These are phyloP conservation scores for Aspergillus baeticus DNA, from an alignment of 495 filamentous ascomycete species.

Conservation along the genomic window DNA sequence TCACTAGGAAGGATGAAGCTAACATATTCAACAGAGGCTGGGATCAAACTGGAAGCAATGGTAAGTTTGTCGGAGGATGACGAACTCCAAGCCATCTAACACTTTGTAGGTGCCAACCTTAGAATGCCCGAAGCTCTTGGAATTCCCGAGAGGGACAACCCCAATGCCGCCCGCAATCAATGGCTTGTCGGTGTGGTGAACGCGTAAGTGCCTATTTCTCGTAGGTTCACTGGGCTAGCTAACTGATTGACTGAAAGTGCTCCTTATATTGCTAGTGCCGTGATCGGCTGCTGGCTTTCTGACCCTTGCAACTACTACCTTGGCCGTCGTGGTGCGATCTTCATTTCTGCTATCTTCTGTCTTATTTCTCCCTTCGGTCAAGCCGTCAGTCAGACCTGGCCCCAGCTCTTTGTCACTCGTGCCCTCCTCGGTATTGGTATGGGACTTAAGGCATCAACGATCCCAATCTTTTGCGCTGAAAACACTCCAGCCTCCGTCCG, in stretches of 20 bases:
- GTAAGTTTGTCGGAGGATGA: not conserved
- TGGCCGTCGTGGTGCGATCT: conserved; percentile 60
- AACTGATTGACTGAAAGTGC: conserved; percentile 23
- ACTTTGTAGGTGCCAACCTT: conserved; percentile 54
- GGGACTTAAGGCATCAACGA: conserved; percentile 57
- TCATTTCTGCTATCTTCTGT: conserved; percentile 60
- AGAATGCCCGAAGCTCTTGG: conserved; percentile 44
- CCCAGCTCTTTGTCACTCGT: conserved; percentile 56
- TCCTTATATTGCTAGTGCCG: conserved; percentile 39
- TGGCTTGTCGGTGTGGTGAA: conserved; percentile 67
- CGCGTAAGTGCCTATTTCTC: conserved; percentile 32
- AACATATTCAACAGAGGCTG: conserved; percentile 42
- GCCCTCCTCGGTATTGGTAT: conserved; percentile 65
- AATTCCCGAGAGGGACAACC: conserved; percentile 1
- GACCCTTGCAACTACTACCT: conserved; percentile 56
- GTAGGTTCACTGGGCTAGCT: conserved; percentile 13
- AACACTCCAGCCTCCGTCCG: conserved; percentile 71
- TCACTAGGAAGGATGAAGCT: not conserved
- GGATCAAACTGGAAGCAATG: conserved; percentile 76
- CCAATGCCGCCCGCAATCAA: conserved; percentile 40
- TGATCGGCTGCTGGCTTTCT: conserved; percentile 59
- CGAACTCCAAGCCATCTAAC: not conserved
- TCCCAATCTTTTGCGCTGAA: conserved; percentile 77
- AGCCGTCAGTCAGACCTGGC: conserved; percentile 56
- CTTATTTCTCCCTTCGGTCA: conserved; percentile 56